A percentile compares a stretch with the other conserved stretches of the same genome.
These are phyloP conservation scores for Ustilago curta DNA, from an alignment of 1,284 basidiomycete species.

Conservation along the genomic window DNA sequence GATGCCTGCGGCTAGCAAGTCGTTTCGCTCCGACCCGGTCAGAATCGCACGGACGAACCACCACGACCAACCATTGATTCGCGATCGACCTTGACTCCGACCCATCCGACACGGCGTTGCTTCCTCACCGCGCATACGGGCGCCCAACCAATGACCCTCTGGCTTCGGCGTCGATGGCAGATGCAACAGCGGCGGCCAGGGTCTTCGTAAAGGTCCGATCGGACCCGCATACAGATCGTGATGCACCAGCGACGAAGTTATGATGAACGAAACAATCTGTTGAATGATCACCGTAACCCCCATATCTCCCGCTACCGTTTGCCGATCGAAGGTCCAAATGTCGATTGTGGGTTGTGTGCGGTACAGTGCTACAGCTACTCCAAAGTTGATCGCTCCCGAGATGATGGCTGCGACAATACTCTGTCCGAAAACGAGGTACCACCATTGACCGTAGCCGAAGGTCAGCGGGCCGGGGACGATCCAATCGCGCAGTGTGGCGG, in stretches of 20 bases:
- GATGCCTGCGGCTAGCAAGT: constrained; percentile 50
- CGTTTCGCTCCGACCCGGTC: constrained; percentile 62
- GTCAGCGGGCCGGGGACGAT: constrained; percentile 42
- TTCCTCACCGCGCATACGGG: constrained; percentile 27
- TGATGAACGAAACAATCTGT: constrained; percentile 62
- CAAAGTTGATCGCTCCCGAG: constrained; percentile 65
- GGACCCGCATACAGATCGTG: constrained; percentile 58
- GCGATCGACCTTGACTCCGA: constrained; percentile 29
- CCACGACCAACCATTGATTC: constrained; percentile 40
- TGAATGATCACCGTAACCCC: constrained; percentile 67
- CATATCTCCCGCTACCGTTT: constrained; percentile 66
- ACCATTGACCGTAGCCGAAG: constrained; percentile 44
- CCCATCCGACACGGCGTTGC: constrained; percentile 51
- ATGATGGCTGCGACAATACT: constrained; percentile 44
- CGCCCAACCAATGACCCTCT: constrained; percentile 50
- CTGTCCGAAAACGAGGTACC: constrained; percentile 46
- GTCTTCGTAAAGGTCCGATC: constrained; percentile 45
- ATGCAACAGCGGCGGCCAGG: constrained; percentile 65
- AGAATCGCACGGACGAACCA: constrained; percentile 58
- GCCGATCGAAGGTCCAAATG: constrained; percentile 58
- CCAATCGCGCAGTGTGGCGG: constrained; percentile 41
- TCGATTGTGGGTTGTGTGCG: constrained; percentile 38
- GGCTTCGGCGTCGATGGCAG: constrained; percentile 52
- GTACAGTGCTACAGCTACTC: constrained; percentile 60
- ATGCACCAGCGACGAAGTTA: constrained; percentile 60